Base-by-base conservation (phyloP, 1,284 basidiomycete genomes). In the Paramarasmius palmivorus region DNA sequence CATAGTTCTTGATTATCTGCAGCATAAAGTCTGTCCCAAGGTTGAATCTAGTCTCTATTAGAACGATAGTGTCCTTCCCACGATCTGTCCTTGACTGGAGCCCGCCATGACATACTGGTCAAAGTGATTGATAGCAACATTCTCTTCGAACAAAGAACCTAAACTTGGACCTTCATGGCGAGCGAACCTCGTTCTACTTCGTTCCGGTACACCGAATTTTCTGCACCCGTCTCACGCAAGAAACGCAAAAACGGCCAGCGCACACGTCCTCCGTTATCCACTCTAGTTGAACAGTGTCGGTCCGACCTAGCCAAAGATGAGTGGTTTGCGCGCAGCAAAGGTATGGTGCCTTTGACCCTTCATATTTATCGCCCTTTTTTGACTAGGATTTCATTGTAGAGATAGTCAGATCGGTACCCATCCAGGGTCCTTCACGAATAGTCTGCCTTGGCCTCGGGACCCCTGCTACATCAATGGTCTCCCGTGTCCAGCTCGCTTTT, bases 391-490 rank as follows among this genome's bases (percentile, higher is more conserved):
- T n/a, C n/a, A n/a, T n/a, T n/a, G n/a, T 32, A 32, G 29, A 32
- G 29, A 32, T 32, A 6, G 29, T 32, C 6, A 32, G 12, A 32
- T 32, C 29, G 29, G 29, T 46, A n/a, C 44, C 44, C n/a, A 29
- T 46, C 12, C 29, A 44, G 5, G 4, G 14, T 15, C 44, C 44
- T 9, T 46, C 29, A 15, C 10, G n/a, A 32, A 10, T 57, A 23
- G 42, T 90, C 46, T 90, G 88, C 67, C 77, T 90, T 15, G 88
- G 88, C 19, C 72, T 90, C 35, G 88, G 88, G 53, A 87, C 84
- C 66, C 88, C 88, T 10, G 71, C 74, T 7, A 64, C 70, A 45
- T 88, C 85, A 50, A 71, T 72, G 49, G 81, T 82, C 56, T 77
- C 88, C 39, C 79, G 84, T 53, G 79, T 78, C 25, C 88, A 90